Percentiles rank a stretch among this genome's conserved stretches.
Evolutionary conservation across 2,329 filamentous ascomycete genomes (phyloP).

Genomic region (Stachybotrys elegans): DNA sequence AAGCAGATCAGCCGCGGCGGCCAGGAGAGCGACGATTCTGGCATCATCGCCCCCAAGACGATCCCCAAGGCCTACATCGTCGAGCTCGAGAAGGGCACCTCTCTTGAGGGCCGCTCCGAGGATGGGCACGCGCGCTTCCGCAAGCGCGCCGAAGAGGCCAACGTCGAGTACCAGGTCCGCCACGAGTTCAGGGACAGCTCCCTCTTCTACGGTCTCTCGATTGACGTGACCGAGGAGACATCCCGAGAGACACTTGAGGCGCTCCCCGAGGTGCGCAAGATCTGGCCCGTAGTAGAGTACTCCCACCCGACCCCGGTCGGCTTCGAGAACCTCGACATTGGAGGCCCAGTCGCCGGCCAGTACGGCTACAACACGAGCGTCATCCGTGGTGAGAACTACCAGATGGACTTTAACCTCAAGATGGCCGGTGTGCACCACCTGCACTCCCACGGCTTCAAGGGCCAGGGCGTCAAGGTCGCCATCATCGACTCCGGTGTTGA

Average conservation of each 20-base stretch:
- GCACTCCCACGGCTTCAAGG: background rate
- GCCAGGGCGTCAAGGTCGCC: background rate
- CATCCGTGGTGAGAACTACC: constrained; percentile 7
- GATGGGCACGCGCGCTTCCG: constrained; percentile 5
- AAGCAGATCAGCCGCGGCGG: too few species aligned
- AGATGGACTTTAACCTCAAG: constrained; percentile 3
- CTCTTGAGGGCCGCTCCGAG: constrained; percentile 4
- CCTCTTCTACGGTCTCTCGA: constrained; percentile 8
- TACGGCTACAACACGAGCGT: constrained; percentile 1
- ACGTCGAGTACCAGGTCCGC: constrained; percentile 6
- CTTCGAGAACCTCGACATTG: background rate
- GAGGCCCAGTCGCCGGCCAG: background rate
- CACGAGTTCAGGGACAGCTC: constrained; percentile 6
- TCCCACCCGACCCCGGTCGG: constrained; percentile 4
- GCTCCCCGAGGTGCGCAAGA: constrained; percentile 6
- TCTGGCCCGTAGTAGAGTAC: constrained; percentile 6
- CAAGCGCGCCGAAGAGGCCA: constrained; percentile 7
- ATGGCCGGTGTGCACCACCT: background rate
- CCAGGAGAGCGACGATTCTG: too few species aligned
- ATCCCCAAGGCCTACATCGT: constrained; percentile 8
- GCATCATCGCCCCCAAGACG: too few species aligned
- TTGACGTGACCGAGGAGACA: constrained; percentile 2
- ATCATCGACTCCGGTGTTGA: constrained; percentile 1
- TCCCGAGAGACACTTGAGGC: constrained; percentile 2
- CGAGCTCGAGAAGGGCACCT: constrained; percentile 4